Evolutionary conservation across 2,329 filamentous ascomycete genomes (phyloP).

Genomic region (Dichotomopilus funicola): DNA sequence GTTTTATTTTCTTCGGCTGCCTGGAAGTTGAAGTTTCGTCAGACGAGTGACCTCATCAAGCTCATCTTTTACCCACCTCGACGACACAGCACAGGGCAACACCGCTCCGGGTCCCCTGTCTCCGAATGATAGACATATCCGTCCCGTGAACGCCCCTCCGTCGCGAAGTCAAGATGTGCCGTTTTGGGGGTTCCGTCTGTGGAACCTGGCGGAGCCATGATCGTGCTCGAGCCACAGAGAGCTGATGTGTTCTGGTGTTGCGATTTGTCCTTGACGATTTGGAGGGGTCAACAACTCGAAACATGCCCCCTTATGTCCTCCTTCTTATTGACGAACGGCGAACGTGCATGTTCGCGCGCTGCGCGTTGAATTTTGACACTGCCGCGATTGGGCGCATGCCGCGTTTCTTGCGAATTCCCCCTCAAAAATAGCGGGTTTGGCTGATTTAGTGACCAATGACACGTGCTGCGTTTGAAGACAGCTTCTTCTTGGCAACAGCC

Average conservation of each 20-base stretch:
- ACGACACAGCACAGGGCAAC: no score
- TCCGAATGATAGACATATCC: not conserved
- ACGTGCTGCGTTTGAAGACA: not conserved
- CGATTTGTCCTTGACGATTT: constrained; percentile 3
- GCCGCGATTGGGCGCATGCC: constrained; percentile 6
- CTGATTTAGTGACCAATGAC: constrained; percentile 5
- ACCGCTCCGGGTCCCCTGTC: not conserved
- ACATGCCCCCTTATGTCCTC: no score
- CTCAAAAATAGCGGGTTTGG: constrained; percentile 5
- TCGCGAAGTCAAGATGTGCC: not conserved
- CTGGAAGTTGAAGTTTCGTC: not conserved
- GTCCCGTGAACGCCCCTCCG: not conserved
- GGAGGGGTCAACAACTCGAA: no score
- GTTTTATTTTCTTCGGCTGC: not conserved
- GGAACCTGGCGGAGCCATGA: not conserved
- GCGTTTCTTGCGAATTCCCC: not conserved
- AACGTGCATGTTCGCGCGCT: constrained; percentile 9
- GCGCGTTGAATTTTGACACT: not conserved
- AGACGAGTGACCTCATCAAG: not conserved
- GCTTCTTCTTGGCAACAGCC: constrained; percentile 15
- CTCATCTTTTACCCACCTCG: not conserved
- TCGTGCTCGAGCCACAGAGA: constrained; percentile 9
- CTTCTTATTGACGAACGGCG: not conserved
- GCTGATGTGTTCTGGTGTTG: constrained; percentile 11
- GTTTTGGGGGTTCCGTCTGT: not conserved